A percentile compares a stretch with the other conserved stretches of the same genome.
Conservation (phyloP, 2,329 filamentous ascomycete species). For the Fusarium secorum region DNA sequence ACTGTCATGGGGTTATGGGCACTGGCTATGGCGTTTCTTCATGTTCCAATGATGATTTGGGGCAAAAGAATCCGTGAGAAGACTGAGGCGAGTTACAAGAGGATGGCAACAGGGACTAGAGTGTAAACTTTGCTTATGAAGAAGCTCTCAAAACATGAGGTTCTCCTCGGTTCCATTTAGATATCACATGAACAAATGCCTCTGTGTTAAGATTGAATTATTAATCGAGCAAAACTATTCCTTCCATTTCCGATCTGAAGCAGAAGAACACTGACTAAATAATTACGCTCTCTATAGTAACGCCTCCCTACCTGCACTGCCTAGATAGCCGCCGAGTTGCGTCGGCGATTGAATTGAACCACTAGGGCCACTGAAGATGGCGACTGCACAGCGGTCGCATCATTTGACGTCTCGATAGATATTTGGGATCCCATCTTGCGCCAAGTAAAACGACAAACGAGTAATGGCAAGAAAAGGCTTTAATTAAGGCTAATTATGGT, state of each 20-base stretch:
- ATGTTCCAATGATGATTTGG: slow-evolving; percentile 17
- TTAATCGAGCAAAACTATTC: accelerated
- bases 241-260: accelerated
- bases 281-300: neutral
- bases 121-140: neutral
- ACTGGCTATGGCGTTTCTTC: slow-evolving; percentile 1
- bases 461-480: too few species aligned
- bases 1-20: slow-evolving; percentile 22
- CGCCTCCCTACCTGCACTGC: too few species aligned
- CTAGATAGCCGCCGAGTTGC: too few species aligned
- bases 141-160: accelerated
- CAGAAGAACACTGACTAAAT: neutral
- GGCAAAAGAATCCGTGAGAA: slow-evolving; percentile 11
- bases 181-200: neutral
- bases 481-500: too few species aligned
- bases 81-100: slow-evolving; percentile 6
- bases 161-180: neutral
- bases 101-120: neutral
- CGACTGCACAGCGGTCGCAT: neutral
- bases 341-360: too few species aligned
- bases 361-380: too few species aligned
- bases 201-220: neutral
- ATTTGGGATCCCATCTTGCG: too few species aligned
- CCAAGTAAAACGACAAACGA: too few species aligned
- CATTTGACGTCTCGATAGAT: neutral